Base-by-base conservation (phyloP, 805 yeast genomes). In the Schwanniomyces vanrijiae region DNA sequence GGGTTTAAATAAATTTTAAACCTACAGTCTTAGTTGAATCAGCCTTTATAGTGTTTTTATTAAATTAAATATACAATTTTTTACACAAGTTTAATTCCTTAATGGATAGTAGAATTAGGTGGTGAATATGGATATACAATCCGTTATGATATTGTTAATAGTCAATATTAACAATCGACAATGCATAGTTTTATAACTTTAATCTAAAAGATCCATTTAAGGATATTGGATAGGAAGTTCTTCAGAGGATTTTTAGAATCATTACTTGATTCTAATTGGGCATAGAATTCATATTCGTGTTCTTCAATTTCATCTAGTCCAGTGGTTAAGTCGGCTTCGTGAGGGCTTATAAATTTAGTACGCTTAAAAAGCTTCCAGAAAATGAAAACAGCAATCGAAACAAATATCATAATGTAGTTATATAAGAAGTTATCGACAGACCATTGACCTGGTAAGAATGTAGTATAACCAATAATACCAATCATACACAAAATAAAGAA, bases 361-460 rank as follows among this genome's bases (percentile, higher is more conserved):
- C 61, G 64, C 57, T 65, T 71, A 42, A 61, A 38, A 5, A 72
- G 19, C 43, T 73, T 71, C 75, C 76, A 73, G 42, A 62, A 51
- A 18, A 59, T 45, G 51, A 52, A 67, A n/a, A 66, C 60, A 5
- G 58, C 69, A 35, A 64, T 44, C 4, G 63, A 52, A 16, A 73
- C 64, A 48, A 88, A 87, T 10, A 88, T 75, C 84, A 86, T 84
- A 49, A 89, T 70, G 59, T 89, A 89, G 57, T 79, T 78, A 65
- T 81, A 86, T 54, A 88, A 69, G 66, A 89, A 89, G 7, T 73
- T 68, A 48, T 82, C 73, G 16, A 76, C 74, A 16, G 73, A 62
- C 90, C 92, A 88, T 45, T 69, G 60, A 5, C 86, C 88, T 11
- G 83, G 83, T 39, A 83, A 62, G 64, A 89, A 88, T 1, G 83